Percentiles rank a stretch among this genome's conserved stretches.
Evolutionary conservation across 2,329 filamentous ascomycete species (phyloP).

Genomic region (Sphaceloma murrayae): DNA sequence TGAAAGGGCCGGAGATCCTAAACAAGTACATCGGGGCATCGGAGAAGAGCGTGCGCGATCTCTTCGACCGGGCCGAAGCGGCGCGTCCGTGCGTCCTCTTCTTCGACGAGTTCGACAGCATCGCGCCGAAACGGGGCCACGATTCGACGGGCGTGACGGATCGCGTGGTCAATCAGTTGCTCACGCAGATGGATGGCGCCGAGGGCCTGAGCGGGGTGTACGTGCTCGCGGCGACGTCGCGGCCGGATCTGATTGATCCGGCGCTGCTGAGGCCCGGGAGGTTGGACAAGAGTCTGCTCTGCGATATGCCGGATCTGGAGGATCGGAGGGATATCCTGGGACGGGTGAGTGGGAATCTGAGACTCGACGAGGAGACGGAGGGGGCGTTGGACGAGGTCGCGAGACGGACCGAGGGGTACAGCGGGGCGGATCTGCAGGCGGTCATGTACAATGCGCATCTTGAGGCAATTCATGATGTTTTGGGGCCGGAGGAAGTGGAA

Average conservation of each 20-base stretch:
- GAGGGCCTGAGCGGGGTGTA: conserved; percentile 93
- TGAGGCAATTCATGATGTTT: conserved; percentile 89
- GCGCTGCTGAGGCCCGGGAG: conserved; percentile 84
- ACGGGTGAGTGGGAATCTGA: conserved; percentile 73
- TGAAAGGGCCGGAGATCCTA: conserved; percentile 94
- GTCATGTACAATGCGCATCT: conserved; percentile 93
- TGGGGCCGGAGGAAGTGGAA: conserved; percentile 41
- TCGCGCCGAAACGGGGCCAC: conserved; percentile 92
- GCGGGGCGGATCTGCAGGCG: conserved; percentile 87
- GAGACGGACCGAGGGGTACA: conserved; percentile 73
- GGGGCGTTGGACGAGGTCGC: conserved; percentile 60
- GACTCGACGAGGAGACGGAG: conserved; percentile 57
- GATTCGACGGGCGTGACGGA: conserved; percentile 98
- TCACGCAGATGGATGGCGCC: conserved; percentile 98
- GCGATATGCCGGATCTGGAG: conserved; percentile 70
- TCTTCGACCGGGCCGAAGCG: conserved; percentile 86
- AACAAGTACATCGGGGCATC: conserved; percentile 99
- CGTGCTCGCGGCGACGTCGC: conserved; percentile 84
- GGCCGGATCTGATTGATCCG: conserved; percentile 92
- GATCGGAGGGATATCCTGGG: conserved; percentile 83
- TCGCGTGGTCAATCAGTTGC: conserved; percentile 91
- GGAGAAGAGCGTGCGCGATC: conserved; percentile 88
- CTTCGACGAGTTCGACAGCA: conserved; percentile 98
- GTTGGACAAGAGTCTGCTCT: conserved; percentile 85
- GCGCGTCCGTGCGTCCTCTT: conserved; percentile 91